phyloP scores from a whole-genome alignment of 768 basidiomycete genomes.

The Pulveroboletus frians region DNA sequence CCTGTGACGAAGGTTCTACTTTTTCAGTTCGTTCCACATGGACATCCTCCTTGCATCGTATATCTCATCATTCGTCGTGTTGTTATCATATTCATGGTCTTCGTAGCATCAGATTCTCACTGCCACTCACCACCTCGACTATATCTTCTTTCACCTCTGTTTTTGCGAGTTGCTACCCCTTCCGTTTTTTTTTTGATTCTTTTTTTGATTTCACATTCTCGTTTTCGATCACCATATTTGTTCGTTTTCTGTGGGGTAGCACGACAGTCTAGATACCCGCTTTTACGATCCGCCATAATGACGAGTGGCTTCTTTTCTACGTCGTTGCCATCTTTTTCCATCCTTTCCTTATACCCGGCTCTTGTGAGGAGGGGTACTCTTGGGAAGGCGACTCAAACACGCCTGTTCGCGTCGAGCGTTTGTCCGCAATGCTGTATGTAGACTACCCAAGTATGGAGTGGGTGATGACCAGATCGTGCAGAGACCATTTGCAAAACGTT shows the following conservation, averaged over 20 bases:
- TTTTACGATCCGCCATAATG: constrained; percentile 21
- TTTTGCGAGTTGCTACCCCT: constrained; percentile 3
- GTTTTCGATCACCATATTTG: background rate
- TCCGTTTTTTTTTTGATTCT: constrained; percentile 6
- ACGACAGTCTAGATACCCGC: constrained; percentile 24
- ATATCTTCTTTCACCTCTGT: constrained; percentile 11
- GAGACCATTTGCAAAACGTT: too few species aligned
- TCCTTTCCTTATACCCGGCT: background rate
- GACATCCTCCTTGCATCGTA: constrained; percentile 13
- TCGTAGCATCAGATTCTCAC: constrained; percentile 23
- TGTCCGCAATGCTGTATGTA: constrained; percentile 9
- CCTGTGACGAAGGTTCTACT: constrained; percentile 32
- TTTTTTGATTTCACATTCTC: background rate
- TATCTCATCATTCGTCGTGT: constrained; percentile 25
- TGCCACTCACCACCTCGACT: constrained; percentile 20
- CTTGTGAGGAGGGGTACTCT: constrained; percentile 2
- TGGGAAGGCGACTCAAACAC: background rate
- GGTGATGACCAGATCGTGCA: background rate
- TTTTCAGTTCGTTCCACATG: background rate
- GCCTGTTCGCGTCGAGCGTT: background rate
- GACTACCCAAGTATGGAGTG: constrained; percentile 15
- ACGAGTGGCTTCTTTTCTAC: constrained; percentile 3
- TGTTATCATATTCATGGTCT: constrained; percentile 19
- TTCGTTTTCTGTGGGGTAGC: constrained; percentile 6
- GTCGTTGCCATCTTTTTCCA: constrained; percentile 1